A percentile compares a stretch with the other conserved stretches of the same genome.
These are phyloP conservation scores for Diaporthe capsici DNA, from an alignment of 2,329 filamentous ascomycete species.

Conservation along the genomic window DNA sequence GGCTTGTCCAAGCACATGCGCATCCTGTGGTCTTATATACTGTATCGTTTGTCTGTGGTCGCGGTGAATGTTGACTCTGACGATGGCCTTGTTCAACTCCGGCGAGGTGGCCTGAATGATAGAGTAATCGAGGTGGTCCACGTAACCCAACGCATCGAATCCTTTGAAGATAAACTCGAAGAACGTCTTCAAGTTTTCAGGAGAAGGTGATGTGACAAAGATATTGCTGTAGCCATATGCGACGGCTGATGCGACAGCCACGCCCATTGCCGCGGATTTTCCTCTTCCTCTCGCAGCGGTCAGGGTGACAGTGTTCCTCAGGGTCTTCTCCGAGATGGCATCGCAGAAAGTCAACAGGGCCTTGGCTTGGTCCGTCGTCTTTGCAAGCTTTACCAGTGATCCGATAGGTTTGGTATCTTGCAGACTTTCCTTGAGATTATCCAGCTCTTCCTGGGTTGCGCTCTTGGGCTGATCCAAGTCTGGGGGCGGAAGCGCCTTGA, in stretches of 20 bases:
- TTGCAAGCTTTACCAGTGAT: slow-evolving; percentile 85
- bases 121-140: slow-evolving; percentile 96
- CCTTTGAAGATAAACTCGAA: slow-evolving; percentile 99
- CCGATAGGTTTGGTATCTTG: slow-evolving; percentile 90
- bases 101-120: slow-evolving; percentile 99
- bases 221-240: slow-evolving; percentile 99
- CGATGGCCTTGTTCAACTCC: slow-evolving; percentile 99
- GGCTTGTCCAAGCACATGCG: slow-evolving; percentile 93
- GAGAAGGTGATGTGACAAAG: slow-evolving; percentile 97
- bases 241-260: slow-evolving; percentile 93
- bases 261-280: slow-evolving; percentile 95
- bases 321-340: slow-evolving; percentile 94
- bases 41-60: slow-evolving; percentile 98
- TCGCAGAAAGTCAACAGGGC: slow-evolving; percentile 97
- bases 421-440: slow-evolving; percentile 88
- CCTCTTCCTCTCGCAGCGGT: slow-evolving; percentile 95
- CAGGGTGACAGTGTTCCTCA: slow-evolving; percentile 92
- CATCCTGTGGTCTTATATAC: slow-evolving; percentile 97
- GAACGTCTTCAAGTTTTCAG: slow-evolving; percentile 97
- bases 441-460: slow-evolving; percentile 81
- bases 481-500: slow-evolving; percentile 83
- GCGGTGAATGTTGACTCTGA: slow-evolving; percentile 94
- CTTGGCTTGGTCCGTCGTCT: slow-evolving; percentile 95
- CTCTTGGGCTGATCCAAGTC: slow-evolving; percentile 81
- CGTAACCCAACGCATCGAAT: slow-evolving; percentile 93